Evolutionary conservation across 768 basidiomycete genomes (phyloP).

Genomic region (Suillus placidus): DNA sequence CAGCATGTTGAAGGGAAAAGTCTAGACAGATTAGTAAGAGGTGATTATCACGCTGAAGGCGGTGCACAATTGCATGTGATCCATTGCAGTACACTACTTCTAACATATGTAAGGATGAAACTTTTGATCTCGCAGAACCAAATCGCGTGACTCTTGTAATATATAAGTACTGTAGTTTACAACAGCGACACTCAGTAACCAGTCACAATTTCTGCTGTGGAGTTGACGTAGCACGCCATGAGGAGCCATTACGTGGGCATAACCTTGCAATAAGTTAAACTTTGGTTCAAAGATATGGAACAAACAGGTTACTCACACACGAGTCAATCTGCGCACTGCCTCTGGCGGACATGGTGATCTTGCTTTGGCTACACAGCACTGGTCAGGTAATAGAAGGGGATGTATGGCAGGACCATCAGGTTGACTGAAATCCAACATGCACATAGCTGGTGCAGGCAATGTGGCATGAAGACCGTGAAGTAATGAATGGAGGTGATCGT

Average conservation of each 20-base stretch:
- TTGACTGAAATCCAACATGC: too few species aligned
- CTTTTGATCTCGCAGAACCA: too few species aligned
- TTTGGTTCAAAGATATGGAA: neutral
- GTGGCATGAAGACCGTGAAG: too few species aligned
- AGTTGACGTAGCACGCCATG: neutral
- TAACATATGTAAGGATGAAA: too few species aligned
- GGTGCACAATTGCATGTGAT: neutral
- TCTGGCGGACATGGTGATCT: neutral
- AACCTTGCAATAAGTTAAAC: neutral
- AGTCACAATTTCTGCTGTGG: neutral
- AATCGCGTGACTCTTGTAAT: too few species aligned
- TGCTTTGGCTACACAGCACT: neutral
- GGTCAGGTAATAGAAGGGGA: too few species aligned
- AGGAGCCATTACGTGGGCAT: neutral
- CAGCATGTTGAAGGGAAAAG: neutral
- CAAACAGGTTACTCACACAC: neutral
- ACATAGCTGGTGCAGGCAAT: too few species aligned
- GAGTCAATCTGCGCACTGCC: neutral
- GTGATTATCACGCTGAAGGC: neutral
- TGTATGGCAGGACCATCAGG: too few species aligned
- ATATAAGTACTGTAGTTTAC: too few species aligned
- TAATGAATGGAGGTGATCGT: too few species aligned
- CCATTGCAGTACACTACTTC: neutral
- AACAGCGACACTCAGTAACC: too few species aligned
- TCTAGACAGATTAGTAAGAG: too few species aligned